These are phyloP conservation scores for Harrya chromipes DNA, from an alignment of 768 basidiomycete species.

Conservation along the genomic window DNA sequence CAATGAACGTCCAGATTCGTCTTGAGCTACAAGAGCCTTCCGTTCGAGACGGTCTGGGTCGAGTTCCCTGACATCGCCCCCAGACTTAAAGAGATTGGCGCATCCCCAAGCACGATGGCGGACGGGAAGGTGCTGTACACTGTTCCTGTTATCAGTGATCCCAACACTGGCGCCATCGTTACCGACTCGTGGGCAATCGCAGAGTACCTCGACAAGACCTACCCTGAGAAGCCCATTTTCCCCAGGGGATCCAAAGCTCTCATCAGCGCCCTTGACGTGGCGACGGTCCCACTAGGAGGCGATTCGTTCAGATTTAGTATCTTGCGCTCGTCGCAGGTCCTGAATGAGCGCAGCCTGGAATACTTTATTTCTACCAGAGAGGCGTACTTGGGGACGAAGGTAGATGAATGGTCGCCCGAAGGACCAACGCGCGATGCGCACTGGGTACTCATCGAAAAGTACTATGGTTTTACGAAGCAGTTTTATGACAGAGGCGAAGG, in stretches of 20 bases:
- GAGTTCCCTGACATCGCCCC: constrained; percentile 34
- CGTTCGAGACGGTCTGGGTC: constrained; percentile 33
- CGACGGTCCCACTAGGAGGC: neutral
- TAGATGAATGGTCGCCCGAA: constrained; percentile 40
- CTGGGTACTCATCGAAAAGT: constrained; percentile 23
- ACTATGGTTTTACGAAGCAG: constrained; percentile 4
- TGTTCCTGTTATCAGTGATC: constrained; percentile 34
- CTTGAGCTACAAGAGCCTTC: constrained; percentile 32
- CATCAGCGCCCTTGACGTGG: constrained; percentile 21
- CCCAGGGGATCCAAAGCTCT: constrained; percentile 20
- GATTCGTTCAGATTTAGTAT: constrained; percentile 12
- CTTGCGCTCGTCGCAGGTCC: constrained; percentile 22
- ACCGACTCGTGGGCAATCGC: constrained; percentile 34
- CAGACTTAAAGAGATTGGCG: constrained; percentile 26
- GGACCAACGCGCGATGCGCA: constrained; percentile 32
- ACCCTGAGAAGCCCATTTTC: constrained; percentile 31
- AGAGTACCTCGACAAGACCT: constrained; percentile 35
- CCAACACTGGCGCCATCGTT: constrained; percentile 25
- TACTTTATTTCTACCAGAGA: constrained; percentile 39
- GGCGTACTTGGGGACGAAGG: constrained; percentile 27
- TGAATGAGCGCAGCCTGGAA: constrained; percentile 35
- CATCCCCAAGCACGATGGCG: constrained; percentile 11
- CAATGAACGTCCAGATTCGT: constrained; percentile 23
- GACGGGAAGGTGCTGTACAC: constrained; percentile 28
- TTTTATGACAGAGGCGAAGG: constrained; percentile 25